Percentiles rank a stretch among this genome's conserved stretches.
phyloP scores from a whole-genome alignment of 1,139 yeast genomes.

The Groenewaldozyma auringiensis region DNA sequence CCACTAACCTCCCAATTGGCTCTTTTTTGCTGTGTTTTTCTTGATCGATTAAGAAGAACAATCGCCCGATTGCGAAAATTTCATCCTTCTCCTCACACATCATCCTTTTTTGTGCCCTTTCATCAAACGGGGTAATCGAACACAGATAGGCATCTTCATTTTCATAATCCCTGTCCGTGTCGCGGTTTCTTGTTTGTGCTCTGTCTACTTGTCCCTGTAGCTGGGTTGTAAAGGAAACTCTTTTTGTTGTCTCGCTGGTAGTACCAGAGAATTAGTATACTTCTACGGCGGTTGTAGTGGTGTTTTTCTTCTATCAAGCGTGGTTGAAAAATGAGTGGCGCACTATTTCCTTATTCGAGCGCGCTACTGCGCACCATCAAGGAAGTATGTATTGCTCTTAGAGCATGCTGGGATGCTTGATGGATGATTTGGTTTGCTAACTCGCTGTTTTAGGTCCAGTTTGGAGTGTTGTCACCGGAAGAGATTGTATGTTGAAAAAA shows the following conservation, averaged over 20 bases:
- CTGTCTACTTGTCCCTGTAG: not conserved
- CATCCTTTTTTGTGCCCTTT: slow-evolving; percentile 4
- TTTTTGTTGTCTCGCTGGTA: not conserved
- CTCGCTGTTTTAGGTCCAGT: slow-evolving; percentile 55
- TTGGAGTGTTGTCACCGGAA: slow-evolving; percentile 96
- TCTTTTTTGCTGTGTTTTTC: no score
- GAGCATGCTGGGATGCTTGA: not conserved
- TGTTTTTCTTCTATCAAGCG: not conserved
- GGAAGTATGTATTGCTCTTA: slow-evolving; percentile 51
- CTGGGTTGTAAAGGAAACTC: slow-evolving; percentile 1
- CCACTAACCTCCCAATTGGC: no score
- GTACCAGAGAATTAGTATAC: not conserved
- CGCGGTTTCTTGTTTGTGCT: slow-evolving; percentile 1
- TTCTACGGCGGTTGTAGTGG: not conserved
- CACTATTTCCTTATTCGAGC: slow-evolving; percentile 81
- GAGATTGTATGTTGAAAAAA: slow-evolving; percentile 67
- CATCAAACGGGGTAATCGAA: slow-evolving; percentile 1
- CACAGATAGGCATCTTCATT: not conserved
- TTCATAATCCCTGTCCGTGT: not conserved
- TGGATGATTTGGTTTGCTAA: not conserved
- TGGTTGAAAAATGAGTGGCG: slow-evolving; percentile 33
- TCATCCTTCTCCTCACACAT: slow-evolving; percentile 1
- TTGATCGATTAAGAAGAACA: no score
- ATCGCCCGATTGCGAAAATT: slow-evolving; percentile 1
- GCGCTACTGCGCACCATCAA: slow-evolving; percentile 95